Evolutionary conservation across 2,329 filamentous ascomycete species (phyloP).

Genomic region (Chrysoporthe austroafricana): DNA sequence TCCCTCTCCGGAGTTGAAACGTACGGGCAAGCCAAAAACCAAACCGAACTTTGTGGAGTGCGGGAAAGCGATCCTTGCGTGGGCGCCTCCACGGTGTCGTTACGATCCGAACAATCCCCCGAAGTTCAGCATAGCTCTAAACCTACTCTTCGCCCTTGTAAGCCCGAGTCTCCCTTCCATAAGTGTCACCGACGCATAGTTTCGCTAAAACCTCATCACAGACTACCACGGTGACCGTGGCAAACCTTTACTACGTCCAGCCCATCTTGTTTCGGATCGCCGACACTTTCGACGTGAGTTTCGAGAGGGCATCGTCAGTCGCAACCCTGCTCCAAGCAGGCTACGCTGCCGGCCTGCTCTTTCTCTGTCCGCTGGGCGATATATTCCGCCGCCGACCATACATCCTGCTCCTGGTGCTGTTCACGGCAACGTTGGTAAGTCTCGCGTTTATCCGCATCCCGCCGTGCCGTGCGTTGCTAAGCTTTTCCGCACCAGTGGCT

Average conservation of each 20-base stretch:
- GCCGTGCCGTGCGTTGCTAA: not conserved
- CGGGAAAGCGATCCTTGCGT: constrained; percentile 45
- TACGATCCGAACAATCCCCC: constrained; percentile 70
- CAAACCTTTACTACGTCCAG: constrained; percentile 82
- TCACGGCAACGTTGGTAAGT: constrained; percentile 70
- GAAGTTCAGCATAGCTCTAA: constrained; percentile 68
- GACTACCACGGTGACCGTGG: constrained; percentile 70
- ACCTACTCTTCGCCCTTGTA: constrained; percentile 71
- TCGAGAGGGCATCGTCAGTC: constrained; percentile 68
- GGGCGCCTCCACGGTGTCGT: constrained; percentile 68
- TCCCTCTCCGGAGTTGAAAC: too few relatives aligned
- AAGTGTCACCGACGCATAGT: not conserved
- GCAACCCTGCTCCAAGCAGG: constrained; percentile 80
- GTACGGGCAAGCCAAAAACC: not conserved
- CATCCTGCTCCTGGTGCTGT: constrained; percentile 67
- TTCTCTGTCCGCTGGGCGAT: constrained; percentile 78
- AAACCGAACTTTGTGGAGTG: constrained; percentile 21
- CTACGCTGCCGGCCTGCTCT: constrained; percentile 73
- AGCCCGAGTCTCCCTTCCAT: constrained; percentile 25
- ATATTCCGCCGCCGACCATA: constrained; percentile 69
- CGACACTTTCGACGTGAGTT: constrained; percentile 68
- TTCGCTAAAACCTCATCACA: constrained; percentile 32
- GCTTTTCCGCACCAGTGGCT: constrained; percentile 55
- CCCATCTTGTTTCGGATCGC: constrained; percentile 79
- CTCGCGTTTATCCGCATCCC: too few relatives aligned